Base-by-base conservation (phyloP, 1,139 yeast species). In the Nakaseomyces nivariensis region DNA sequence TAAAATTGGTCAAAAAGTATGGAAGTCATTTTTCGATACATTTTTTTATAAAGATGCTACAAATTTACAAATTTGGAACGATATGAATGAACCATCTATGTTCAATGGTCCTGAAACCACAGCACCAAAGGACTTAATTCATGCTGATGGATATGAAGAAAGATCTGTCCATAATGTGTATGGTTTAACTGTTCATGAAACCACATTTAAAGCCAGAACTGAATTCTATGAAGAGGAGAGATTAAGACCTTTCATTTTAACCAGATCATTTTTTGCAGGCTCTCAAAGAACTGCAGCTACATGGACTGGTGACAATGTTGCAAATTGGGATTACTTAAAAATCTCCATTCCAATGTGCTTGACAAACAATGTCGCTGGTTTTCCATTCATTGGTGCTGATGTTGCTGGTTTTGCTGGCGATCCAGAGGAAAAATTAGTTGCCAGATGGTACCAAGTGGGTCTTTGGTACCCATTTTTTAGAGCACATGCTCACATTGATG, bases 261-360 rank as follows among this genome's bases (percentile, higher is more conserved):
- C 98, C 0, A 73, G 99, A 55, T 75, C 96, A 0, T 90, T 77
- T 65, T 90, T 75, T 66, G 79, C 97, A 0, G 98, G 99, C 0
- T 86, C 96, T 4, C 97, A 92, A 67, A 75, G 92, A 57, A 74
- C 92, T 0, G 84, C 94, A 0, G 96, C 97, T 0, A 83, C 86
- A 79, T 94, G 98, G 99, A 88, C 96, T 0, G 99, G 99, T 43
- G 99, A 92, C 67, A 92, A 90, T 66, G 83, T 79, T 78, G 87
- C 97, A 7, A 82, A 77, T 57, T 94, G 98, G 98, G 94, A 84
- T 56, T 85, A 88, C 59, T 73, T 92, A 54, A 75, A 77, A 58
- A 74, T 79, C 6, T 86, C 96, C 0, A 76, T 89, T 37, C 97
- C 97, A 6, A 90, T 89, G 95, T 68, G 88, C 26, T 71, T 92